Base-by-base conservation (phyloP, 805 yeast genomes). In the Komagataella populi region DNA sequence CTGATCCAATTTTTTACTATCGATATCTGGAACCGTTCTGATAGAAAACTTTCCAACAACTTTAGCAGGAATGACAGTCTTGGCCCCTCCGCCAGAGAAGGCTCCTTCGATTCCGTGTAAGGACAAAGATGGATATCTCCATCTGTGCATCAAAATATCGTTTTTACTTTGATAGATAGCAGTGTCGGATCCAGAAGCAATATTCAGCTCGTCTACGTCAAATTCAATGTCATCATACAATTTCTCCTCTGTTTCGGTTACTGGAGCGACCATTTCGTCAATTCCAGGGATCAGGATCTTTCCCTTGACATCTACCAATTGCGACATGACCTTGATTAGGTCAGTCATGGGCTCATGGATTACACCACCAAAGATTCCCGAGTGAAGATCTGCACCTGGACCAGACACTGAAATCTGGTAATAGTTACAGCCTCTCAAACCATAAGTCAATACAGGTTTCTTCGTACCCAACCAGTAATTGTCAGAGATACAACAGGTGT, bases 71-170 rank as follows among this genome's bases (percentile, higher is more conserved):
- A 93, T 93, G 50, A 93, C 99, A 39, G 99, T 93, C 74, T 93
- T 93, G 53, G 98, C 99, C 57, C 99, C 99, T 48, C 85, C 77
- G 47, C 86, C 91, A 48, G 84, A 83, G 68, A 93, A 93, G 5
- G 98, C 99, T 56, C 99, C 99, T 70, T 93, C 99, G 52, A 93
- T 78, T 59, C 99, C 99, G 69, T 93, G 99, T 57, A 93, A 68
- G 2, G 98, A 90, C 61, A 93, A 74, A 6, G 98, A 88, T 52
- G 99, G 99, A 71, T 76, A 89, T 76, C 99, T 84, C 99, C 99
- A 93, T 78, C 99, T 83, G 69, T 90, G 97, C 85, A 89, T 91
- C 61, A 93, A 77, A 54, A 95, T 89, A 54, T 83, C 84, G 70
- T 88, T 82, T 70, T 88, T 87, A 65, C 77, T 76, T 56, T 80